Evolutionary conservation across 2,329 filamentous ascomycete species (phyloP).

Genomic region (Lasiodiplodia sp.): DNA sequence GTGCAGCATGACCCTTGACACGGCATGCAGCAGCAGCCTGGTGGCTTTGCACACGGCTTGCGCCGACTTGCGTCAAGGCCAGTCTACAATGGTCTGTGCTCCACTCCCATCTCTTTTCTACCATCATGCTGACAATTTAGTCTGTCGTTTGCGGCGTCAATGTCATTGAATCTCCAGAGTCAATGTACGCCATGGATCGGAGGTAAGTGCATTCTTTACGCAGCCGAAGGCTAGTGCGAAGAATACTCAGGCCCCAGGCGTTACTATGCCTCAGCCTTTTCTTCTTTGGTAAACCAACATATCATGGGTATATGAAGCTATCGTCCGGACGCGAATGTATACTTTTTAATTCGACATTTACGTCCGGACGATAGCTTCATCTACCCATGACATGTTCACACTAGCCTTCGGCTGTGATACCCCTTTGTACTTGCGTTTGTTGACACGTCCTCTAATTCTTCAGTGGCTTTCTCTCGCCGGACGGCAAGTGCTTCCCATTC

Average conservation of each 20-base stretch:
- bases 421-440: neutral
- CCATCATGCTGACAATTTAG: conserved; percentile 28
- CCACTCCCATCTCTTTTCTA: neutral
- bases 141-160: conserved; percentile 37
- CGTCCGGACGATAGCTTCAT: too few relatives aligned
- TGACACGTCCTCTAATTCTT: neutral
- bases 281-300: too few relatives aligned
- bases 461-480: conserved; percentile 38
- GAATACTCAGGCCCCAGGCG: too few relatives aligned
- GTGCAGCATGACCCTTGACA: conserved; percentile 44
- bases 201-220: neutral
- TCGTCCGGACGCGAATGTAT: too few relatives aligned
- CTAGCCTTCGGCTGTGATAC: too few relatives aligned
- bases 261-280: too few relatives aligned
- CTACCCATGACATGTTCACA: too few relatives aligned
- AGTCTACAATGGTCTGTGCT: conserved; percentile 26
- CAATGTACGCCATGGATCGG: neutral
- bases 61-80: conserved; percentile 29
- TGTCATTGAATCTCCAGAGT: conserved; percentile 39
- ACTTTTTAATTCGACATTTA: too few relatives aligned
- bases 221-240: too few relatives aligned
- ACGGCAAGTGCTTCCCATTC: conserved; percentile 43
- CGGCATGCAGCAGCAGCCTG: conserved; percentile 43
- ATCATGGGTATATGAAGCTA: too few relatives aligned
- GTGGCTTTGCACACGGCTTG: conserved; percentile 40